Percentiles rank a stretch among this genome's conserved stretches.
These are phyloP conservation scores for Haberlea rhodopensis DNA, from an alignment of 257 asterid genomes.

Conservation along the genomic window DNA sequence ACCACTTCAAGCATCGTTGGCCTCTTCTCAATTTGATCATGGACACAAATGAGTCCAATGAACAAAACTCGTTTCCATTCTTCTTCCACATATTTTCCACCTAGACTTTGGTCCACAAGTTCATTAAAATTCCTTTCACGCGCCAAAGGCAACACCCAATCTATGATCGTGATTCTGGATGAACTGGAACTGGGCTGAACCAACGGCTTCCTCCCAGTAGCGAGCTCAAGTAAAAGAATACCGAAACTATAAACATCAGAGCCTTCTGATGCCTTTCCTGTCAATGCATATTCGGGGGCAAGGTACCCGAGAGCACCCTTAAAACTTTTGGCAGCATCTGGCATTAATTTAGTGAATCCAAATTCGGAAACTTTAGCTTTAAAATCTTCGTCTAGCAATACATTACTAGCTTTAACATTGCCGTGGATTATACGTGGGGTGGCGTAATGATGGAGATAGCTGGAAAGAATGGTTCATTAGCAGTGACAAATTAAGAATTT, in stretches of 20 bases:
- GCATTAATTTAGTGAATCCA: slow-evolving; percentile 81
- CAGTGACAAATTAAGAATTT: background rate
- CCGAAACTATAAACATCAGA: slow-evolving; percentile 93
- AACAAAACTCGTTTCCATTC: slow-evolving; percentile 74
- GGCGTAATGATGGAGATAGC: slow-evolving; percentile 80
- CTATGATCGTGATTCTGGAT: slow-evolving; percentile 61
- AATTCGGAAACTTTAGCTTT: slow-evolving; percentile 86
- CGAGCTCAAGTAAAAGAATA: slow-evolving; percentile 87
- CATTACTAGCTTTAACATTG: slow-evolving; percentile 86
- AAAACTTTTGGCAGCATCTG: slow-evolving; percentile 80
- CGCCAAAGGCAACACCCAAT: slow-evolving; percentile 80
- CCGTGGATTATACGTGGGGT: slow-evolving; percentile 88
- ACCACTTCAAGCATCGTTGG: slow-evolving; percentile 78
- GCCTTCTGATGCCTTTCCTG: slow-evolving; percentile 83
- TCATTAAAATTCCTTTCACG: slow-evolving; percentile 56
- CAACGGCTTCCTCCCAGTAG: slow-evolving; percentile 80
- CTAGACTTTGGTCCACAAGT: slow-evolving; percentile 62
- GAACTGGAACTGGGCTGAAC: slow-evolving; percentile 49
- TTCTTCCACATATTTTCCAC: slow-evolving; percentile 59
- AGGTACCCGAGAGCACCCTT: slow-evolving; percentile 93
- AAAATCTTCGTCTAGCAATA: slow-evolving; percentile 68
- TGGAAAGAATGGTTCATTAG: slow-evolving; percentile 31
- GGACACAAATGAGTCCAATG: slow-evolving; percentile 61
- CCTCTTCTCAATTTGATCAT: slow-evolving; percentile 66
- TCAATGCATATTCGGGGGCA: slow-evolving; percentile 87